These are phyloP conservation scores for Vicia villosa DNA, from an alignment of 306 rosid genomes.

Conservation along the genomic window DNA sequence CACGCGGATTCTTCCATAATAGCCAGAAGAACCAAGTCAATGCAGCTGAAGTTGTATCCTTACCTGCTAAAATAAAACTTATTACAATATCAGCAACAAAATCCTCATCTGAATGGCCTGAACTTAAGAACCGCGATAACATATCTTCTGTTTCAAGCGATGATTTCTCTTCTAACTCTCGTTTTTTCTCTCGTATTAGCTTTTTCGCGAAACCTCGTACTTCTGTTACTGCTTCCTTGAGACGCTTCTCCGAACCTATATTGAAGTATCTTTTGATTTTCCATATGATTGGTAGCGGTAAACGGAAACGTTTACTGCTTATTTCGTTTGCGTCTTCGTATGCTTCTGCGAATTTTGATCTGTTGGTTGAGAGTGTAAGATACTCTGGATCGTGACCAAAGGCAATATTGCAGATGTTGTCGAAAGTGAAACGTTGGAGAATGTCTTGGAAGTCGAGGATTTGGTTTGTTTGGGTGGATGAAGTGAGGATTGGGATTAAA, in stretches of 20 bases:
- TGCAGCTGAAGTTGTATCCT: no score
- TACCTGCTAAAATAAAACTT: no score
- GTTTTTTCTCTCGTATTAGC: no score
- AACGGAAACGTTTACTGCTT: constrained; percentile 40
- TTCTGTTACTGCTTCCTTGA: no score
- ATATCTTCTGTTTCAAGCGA: no score
- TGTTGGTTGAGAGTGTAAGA: constrained; percentile 43
- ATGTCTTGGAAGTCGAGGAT: constrained; percentile 68
- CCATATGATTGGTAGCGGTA: constrained; percentile 44
- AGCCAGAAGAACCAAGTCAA: constrained; percentile 49
- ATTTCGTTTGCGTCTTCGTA: constrained; percentile 49
- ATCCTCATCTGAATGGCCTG: no score
- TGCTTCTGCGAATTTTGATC: constrained; percentile 52
- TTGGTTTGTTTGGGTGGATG: constrained; percentile 12
- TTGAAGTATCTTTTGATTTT: constrained; percentile 43
- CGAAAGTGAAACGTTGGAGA: constrained; percentile 70
- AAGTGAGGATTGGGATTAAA: constrained; percentile 54
- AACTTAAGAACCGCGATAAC: no score
- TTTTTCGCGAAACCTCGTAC: no score
- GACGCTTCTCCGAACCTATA: constrained; percentile 59
- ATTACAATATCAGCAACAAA: no score
- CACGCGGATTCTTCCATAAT: constrained; percentile 44
- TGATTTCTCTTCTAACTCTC: no score
- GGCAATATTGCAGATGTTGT: constrained; percentile 68
- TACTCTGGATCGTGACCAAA: constrained; percentile 67